Conservation (phyloP, 1,139 yeast genomes). For the Hansenula lynferdii region DNA sequence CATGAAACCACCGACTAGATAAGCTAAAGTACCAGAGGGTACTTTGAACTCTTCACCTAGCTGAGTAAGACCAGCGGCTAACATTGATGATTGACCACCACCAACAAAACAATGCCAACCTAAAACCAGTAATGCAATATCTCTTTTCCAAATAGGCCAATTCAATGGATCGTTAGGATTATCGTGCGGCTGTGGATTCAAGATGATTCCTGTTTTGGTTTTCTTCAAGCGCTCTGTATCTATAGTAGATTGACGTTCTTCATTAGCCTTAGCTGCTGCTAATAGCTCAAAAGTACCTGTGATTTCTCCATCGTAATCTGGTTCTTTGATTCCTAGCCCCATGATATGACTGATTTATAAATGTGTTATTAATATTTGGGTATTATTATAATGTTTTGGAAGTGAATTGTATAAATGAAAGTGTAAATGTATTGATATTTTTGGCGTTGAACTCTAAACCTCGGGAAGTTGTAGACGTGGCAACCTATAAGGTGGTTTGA, state of each 20-base stretch:
- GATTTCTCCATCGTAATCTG: constrained; percentile 33
- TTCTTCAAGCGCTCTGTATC: constrained; percentile 17
- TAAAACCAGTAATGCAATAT: constrained; percentile 45
- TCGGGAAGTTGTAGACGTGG: too few species aligned
- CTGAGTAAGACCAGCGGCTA: constrained; percentile 51
- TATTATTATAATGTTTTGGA: too few species aligned
- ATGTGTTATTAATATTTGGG: too few species aligned
- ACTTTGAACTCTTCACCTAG: constrained; percentile 40
- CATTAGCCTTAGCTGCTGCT: constrained; percentile 2
- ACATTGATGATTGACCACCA: constrained; percentile 59
- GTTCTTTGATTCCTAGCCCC: constrained; percentile 38
- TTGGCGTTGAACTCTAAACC: too few species aligned
- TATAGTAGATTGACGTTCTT: neutral
- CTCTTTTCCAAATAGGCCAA: constrained; percentile 60
- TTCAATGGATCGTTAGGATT: constrained; percentile 65
- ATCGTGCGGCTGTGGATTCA: constrained; percentile 65
- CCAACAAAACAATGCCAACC: constrained; percentile 58
- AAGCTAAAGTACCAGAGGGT: constrained; percentile 40
- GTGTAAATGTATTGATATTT: too few species aligned
- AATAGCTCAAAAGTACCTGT: constrained; percentile 44
- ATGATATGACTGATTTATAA: neutral
- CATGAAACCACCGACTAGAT: constrained; percentile 59
- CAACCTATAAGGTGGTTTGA: too few species aligned
- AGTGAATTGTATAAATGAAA: too few species aligned
- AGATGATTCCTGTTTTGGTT: constrained; percentile 47